Percentiles rank a stretch among this genome's conserved stretches.
Evolutionary conservation across 768 basidiomycete species (phyloP).

Genomic region (Mycena leptocephala): DNA sequence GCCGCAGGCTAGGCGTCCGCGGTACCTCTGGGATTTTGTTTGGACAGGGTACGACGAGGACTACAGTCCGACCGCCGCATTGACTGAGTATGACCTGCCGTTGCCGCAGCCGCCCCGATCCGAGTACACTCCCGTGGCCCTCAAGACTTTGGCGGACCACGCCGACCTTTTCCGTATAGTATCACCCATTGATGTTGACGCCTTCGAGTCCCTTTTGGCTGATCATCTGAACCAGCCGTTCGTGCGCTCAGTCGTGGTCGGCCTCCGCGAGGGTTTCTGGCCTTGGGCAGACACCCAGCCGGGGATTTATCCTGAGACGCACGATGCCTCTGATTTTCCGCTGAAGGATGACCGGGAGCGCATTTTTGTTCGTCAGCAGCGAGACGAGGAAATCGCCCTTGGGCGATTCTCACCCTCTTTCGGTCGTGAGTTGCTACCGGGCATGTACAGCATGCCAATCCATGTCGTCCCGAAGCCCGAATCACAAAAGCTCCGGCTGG

Average conservation of each 20-base stretch:
- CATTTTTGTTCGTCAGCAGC: constrained; percentile 30
- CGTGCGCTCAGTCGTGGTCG: too few relatives aligned
- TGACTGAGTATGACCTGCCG: not conserved
- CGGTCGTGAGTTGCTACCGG: constrained; percentile 38
- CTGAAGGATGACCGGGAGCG: constrained; percentile 4
- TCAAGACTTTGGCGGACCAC: not conserved
- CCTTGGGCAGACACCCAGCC: too few relatives aligned
- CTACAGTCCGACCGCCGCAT: not conserved
- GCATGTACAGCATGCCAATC: constrained; percentile 35
- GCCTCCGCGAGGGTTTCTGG: too few relatives aligned
- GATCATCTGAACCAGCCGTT: too few relatives aligned
- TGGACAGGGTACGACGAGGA: not conserved
- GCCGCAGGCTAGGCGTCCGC: too few relatives aligned
- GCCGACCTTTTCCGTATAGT: constrained; percentile 39
- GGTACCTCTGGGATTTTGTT: not conserved
- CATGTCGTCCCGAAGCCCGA: constrained; percentile 9
- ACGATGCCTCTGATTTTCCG: not conserved
- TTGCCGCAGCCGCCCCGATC: not conserved
- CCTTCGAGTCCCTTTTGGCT: constrained; percentile 25
- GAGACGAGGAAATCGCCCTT: constrained; percentile 20
- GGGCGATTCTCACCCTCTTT: constrained; percentile 26
- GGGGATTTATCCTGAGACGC: constrained; percentile 40
- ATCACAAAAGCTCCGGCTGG: not conserved
- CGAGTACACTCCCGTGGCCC: not conserved
- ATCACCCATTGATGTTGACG: constrained; percentile 38